Base-by-base conservation (phyloP, 345 rosid genomes). In the Populus deltoides region DNA sequence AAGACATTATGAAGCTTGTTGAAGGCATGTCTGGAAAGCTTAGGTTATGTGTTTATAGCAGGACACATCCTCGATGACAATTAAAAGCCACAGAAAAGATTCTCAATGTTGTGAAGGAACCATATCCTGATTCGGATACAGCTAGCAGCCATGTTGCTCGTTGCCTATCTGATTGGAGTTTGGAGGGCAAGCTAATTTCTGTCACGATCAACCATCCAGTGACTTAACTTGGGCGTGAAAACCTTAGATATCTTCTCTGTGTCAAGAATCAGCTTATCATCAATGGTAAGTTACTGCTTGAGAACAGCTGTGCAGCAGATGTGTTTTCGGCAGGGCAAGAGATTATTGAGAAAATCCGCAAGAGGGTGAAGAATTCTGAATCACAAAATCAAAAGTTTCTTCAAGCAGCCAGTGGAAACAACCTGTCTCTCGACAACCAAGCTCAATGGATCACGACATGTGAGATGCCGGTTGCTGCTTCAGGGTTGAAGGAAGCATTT, bases 21-120 rank as follows among this genome's bases (percentile, higher is more conserved):
- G 92, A 89, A 81, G 90, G 87, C 24, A 83, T 94, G 79, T 88
- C 97, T 27, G 97, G 98, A 36, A 66, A 89, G 86, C 67, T 82
- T 92, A 68, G 93, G 90, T 12, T 94, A 88, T 86, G 91, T 94
- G 69, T 92, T 91, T 76, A 81, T 94, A 73, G 89, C 90, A 4
- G 97, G 89, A 45, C 92, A 90, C 86, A 92, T 89, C 85, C 86
- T 92, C 77, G 97, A 91, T 77, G 77, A 81, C 45, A 90, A 92
- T 71, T 94, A 97, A 97, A 94, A 87, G 87, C 82, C 92, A 78
- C 91, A 92, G 7, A 87, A 78, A 76, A 89, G 83, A 84, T 92
- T 83, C 92, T 94, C 68, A 90, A 91, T 81, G 94, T 92, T n/a
- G 86, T 91, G 77, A 88, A 92, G 93, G 98, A 94, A 76, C 91